These are phyloP conservation scores for Jamesozyma lodderae DNA, from an alignment of 805 yeast genomes.

Conservation along the genomic window DNA sequence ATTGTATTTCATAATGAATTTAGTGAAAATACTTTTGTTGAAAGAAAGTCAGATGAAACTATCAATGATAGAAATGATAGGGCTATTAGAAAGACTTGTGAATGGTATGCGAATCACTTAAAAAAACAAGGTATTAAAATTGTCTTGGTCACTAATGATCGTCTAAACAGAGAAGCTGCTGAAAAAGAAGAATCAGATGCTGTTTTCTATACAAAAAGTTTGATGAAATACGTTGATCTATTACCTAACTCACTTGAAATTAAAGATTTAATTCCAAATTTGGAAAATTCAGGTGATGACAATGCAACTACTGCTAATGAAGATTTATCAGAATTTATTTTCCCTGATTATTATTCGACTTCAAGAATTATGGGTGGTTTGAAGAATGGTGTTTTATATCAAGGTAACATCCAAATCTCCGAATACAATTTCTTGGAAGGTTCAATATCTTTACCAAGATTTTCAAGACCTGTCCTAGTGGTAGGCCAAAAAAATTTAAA, in stretches of 20 bases:
- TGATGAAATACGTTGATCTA: conserved; percentile 60
- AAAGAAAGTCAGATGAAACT: conserved; percentile 54
- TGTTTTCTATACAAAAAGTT: conserved; percentile 45
- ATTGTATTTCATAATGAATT: conserved; percentile 92
- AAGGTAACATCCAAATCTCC: conserved; percentile 73
- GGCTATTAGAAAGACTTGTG: conserved; percentile 67
- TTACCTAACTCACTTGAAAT: conserved; percentile 68
- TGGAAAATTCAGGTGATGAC: conserved; percentile 29
- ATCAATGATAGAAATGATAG: conserved; percentile 88
- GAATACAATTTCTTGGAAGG: conserved; percentile 88
- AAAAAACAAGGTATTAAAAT: conserved; percentile 35
- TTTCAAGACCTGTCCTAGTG: conserved; percentile 73
- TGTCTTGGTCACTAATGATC: conserved; percentile 70
- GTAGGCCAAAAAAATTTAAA: conserved; percentile 79
- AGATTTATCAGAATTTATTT: conserved; percentile 44
- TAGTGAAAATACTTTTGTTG: conserved; percentile 56
- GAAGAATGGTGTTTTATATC: conserved; percentile 76
- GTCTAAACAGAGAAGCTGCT: conserved; percentile 53
- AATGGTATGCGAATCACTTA: conserved; percentile 68
- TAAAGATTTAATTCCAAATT: conserved; percentile 66
- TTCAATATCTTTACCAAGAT: conserved; percentile 57
- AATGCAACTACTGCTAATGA: conserved; percentile 11
- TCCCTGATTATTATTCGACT: conserved; percentile 68
- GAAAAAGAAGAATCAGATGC: conserved; percentile 25
- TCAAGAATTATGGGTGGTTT: conserved; percentile 87